A percentile compares a stretch with the other conserved stretches of the same genome.
phyloP scores from a whole-genome alignment of 2,329 filamentous ascomycete genomes.

The Pleoardoris graminearum region DNA sequence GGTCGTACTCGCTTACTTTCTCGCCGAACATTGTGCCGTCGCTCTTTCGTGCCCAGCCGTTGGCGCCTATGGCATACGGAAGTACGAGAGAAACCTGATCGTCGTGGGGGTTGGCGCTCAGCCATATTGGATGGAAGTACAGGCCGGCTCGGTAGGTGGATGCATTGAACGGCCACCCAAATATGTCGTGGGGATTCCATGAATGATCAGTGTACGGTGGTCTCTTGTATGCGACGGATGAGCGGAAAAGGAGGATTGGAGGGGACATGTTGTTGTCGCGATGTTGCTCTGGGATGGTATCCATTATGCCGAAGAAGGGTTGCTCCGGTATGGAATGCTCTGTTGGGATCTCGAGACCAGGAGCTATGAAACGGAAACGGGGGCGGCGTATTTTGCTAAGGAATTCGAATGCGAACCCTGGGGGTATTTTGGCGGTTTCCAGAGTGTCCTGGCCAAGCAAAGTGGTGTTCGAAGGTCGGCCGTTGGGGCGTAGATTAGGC shows the following conservation, averaged over 20 bases:
- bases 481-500: background rate
- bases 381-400: conserved; percentile 12
- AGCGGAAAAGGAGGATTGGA: conserved; percentile 14
- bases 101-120: conserved; percentile 3
- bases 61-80: conserved; percentile 22
- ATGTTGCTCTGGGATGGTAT: background rate
- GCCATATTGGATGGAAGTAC: conserved; percentile 12
- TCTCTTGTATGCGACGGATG: background rate
- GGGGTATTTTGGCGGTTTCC: conserved; percentile 1
- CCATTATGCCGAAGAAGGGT: conserved; percentile 9
- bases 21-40: conserved; percentile 19
- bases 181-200: background rate
- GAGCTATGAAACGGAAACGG: conserved; percentile 20
- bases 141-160: conserved; percentile 18
- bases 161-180: conserved; percentile 9
- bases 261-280: background rate
- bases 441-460: conserved; percentile 9
- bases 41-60: conserved; percentile 20
- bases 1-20: conserved; percentile 2
- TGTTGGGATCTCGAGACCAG: conserved; percentile 16
- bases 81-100: conserved; percentile 20
- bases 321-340: conserved; percentile 9
- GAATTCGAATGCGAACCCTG: conserved; percentile 18
- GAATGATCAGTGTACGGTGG: background rate
- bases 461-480: background rate